Evolutionary conservation across 2,329 filamentous ascomycete genomes (phyloP), one percentile per base, ranked within the genome.

Genomic region (Juglanconis oblonga): DNA sequence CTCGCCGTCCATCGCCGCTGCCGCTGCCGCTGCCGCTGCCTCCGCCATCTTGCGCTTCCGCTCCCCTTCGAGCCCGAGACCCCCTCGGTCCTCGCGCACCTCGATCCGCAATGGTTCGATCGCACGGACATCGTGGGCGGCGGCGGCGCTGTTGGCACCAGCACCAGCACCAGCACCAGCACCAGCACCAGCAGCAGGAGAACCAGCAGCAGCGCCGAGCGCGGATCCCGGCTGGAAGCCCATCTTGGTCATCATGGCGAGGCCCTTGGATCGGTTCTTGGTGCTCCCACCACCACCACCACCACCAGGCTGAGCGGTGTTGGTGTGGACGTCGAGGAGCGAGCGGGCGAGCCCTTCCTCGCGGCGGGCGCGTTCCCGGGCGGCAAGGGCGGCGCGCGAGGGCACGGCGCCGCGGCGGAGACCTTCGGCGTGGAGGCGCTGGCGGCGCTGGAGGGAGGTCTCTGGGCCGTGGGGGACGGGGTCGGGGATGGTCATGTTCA

Each of bases 191-290:
- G 9, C 45, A 9, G 3, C 8, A 38, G 13, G 40, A 38, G 17
- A 24, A 24, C 17, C 17, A 24, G 17, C 31, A 24, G 24, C 29
- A 24, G 7, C 54, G 36, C 54, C 95, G 3, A 98, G 78, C 0
- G 87, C 82, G 40, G 85, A 86, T 31, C 93, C 92, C 24, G 85
- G 79, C 60, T 86, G 88, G 77, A 96, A 99, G 1, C 95, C 95
- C 81, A 99, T 91, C 74, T 91, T 94, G 29, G 91, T 89, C 93
- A 99, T 97, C 92, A 99, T 97, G 65, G 91, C 87, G 63, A 96
- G 86, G 1, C 94, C 95, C 71, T 97, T 98, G 77, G 88, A 96
- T 67, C 17, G 1, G 17, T 82, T 83, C 53, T 85, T 81, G 14
- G 82, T 17, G n/a, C 36, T 36, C 6, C 36, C 13, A 47, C 29